Evolutionary conservation across 305 asterid genomes (phyloP).

Genomic region (Fraxinus ornus): DNA sequence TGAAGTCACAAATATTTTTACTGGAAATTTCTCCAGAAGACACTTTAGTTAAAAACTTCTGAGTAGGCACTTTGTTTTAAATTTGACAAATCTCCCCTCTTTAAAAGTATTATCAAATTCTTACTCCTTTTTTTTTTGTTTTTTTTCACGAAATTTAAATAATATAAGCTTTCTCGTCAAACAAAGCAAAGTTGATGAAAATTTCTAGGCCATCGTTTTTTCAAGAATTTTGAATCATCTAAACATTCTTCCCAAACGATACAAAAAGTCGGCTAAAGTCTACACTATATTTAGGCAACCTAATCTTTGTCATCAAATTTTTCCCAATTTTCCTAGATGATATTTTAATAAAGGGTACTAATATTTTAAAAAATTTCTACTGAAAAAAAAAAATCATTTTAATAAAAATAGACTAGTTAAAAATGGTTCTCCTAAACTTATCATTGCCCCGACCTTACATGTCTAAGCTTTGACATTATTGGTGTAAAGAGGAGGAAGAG

Average conservation of each 20-base stretch:
- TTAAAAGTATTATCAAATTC: no score
- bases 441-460: not conserved
- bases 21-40: not conserved
- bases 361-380: no score
- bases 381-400: no score
- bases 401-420: not conserved
- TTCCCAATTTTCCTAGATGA: not conserved
- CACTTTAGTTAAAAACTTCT: not conserved
- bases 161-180: no score
- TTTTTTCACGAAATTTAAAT: no score
- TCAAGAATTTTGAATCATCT: not conserved
- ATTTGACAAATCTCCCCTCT: not conserved
- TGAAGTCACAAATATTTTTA: no score
- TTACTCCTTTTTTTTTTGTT: no score
- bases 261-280: not conserved
- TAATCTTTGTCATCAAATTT: not conserved
- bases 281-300: not conserved
- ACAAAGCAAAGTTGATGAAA: not conserved
- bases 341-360: no score
- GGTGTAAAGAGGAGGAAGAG: not conserved
- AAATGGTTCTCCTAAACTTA: not conserved
- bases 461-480: not conserved
- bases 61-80: not conserved
- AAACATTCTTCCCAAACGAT: not conserved
- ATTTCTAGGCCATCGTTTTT: not conserved